These are phyloP conservation scores for Starmerella floricola DNA, from an alignment of 805 yeast genomes.

Conservation along the genomic window DNA sequence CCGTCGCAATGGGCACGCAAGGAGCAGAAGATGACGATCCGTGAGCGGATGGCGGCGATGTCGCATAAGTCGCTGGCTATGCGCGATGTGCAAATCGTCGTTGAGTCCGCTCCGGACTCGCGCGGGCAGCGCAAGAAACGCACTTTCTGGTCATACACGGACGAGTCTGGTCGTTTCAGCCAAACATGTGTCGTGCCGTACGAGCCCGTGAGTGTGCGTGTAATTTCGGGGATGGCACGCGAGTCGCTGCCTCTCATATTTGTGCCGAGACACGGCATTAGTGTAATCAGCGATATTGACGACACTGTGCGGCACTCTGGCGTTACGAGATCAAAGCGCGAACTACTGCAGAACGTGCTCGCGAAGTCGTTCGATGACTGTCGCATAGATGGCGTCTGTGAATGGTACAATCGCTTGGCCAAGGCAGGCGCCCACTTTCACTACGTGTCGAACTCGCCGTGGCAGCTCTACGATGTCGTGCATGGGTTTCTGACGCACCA, in stretches of 20 bases:
- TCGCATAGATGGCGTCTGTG: slow-evolving; percentile 59
- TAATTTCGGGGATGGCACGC: slow-evolving; percentile 3
- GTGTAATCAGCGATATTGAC: slow-evolving; percentile 81
- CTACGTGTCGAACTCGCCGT: slow-evolving; percentile 92
- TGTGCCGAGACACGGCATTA: slow-evolving; percentile 38
- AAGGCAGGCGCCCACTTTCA: slow-evolving; percentile 52
- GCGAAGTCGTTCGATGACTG: slow-evolving; percentile 54
- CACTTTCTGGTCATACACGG: slow-evolving; percentile 19
- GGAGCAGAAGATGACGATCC: slow-evolving; percentile 13
- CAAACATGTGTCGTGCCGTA: slow-evolving; percentile 15
- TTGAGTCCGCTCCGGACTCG: slow-evolving; percentile 12
- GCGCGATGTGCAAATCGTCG: slow-evolving; percentile 16
- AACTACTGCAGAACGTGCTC: slow-evolving; percentile 66
- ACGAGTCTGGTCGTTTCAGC: slow-evolving; percentile 23
- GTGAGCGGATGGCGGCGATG: slow-evolving; percentile 21
- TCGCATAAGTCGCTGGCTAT: slow-evolving; percentile 18
- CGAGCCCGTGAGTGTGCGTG: slow-evolving; percentile 15
- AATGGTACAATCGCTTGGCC: slow-evolving; percentile 52
- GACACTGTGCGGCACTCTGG: slow-evolving; percentile 90
- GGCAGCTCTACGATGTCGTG: slow-evolving; percentile 64
- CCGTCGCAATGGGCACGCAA: slow-evolving; percentile 8
- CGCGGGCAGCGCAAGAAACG: slow-evolving; percentile 11
- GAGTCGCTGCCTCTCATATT: slow-evolving; percentile 8
- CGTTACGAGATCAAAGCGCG: slow-evolving; percentile 75
- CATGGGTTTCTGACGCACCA: slow-evolving; percentile 42